These are phyloP conservation scores for Carex arenaria DNA, from an alignment of 202 grass and related monocot species.

Conservation along the genomic window DNA sequence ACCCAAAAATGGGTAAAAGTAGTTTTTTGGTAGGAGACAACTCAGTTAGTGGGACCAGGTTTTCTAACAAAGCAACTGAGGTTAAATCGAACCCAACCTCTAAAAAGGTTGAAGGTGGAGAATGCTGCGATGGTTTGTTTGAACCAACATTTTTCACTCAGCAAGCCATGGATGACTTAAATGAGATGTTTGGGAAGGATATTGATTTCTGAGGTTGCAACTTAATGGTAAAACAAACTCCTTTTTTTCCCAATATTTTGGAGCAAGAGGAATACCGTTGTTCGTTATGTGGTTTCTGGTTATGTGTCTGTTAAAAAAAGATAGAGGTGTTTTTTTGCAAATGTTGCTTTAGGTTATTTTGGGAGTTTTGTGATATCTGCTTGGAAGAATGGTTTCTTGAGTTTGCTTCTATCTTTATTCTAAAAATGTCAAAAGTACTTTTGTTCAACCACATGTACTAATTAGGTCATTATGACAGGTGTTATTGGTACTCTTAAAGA, in stretches of 20 bases:
- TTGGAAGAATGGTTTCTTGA: background rate
- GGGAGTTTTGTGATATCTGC: background rate
- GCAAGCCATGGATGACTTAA: conserved; percentile 80
- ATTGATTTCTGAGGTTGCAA: conserved; percentile 53
- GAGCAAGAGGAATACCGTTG: background rate
- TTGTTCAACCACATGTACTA: background rate
- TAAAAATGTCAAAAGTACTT: background rate
- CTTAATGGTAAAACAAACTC: conserved; percentile 12
- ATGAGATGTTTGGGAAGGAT: conserved; percentile 78
- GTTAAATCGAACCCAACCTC: conserved; percentile 16
- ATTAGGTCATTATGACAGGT: background rate
- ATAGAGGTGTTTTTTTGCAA: background rate
- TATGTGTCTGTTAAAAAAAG: conserved; percentile 6
- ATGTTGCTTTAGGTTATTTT: background rate
- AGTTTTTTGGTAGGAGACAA: background rate
- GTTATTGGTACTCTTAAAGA: background rate
- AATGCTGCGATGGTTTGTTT: conserved; percentile 45
- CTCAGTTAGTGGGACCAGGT: background rate
- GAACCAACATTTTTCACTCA: conserved; percentile 82
- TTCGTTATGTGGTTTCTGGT: background rate
- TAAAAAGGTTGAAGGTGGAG: conserved; percentile 28
- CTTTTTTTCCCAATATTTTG: background rate
- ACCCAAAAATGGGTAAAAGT: background rate
- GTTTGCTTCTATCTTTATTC: conserved; percentile 8
- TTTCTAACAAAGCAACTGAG: background rate